Base-by-base conservation (phyloP, 2,329 filamentous ascomycete species). In the Fusarium nurragi region DNA sequence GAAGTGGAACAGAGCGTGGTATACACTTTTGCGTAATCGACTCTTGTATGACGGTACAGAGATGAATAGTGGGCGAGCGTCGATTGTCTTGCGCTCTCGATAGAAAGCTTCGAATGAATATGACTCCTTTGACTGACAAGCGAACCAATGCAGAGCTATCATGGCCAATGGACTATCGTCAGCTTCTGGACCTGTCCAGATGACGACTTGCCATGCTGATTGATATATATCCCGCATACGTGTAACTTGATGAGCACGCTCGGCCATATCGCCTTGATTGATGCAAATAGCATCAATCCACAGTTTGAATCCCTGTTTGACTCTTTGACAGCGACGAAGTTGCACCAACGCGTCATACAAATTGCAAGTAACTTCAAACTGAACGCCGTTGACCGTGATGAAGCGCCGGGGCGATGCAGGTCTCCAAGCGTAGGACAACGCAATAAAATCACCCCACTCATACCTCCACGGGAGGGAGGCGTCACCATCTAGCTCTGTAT, bases 171-270 rank as follows among this genome's bases (percentile, higher is more conserved):
- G 3, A 3, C 26, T 59, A 6, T 32, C 21, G 1, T 44, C 7
- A 2, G 13, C 37, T 3, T 18, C 25, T 6, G 50, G 50, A 0
- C 55, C 55, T 0, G 23, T 9, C 55, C 55, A 59, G 2, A 59
- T 44, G 1, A 32, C 43, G 0, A 55, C 55, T 6, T 55, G 55
- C 55, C 55, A 59, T 4, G 55, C 51, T 2, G 21, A 59, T 4
- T 36, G 50, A 16, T 59, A 55, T 6, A 55, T 59, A 4, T 55
- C 52, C 2, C 44, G 44, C 56, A 59, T 59, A 0, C 39, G 34
- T n/a, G 34, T 4, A 9, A 59, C 44, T 14, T 59, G 56, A 0
- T 16, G 16, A 0, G 21, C 52, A 4, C 52, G 52, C 6, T 59
- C 56, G 0, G 4, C 13, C 1, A 9, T 5, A 8, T 57, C 18